These are phyloP conservation scores for Erodium trifolium DNA, from an alignment of 441 rosid species.

Conservation along the genomic window DNA sequence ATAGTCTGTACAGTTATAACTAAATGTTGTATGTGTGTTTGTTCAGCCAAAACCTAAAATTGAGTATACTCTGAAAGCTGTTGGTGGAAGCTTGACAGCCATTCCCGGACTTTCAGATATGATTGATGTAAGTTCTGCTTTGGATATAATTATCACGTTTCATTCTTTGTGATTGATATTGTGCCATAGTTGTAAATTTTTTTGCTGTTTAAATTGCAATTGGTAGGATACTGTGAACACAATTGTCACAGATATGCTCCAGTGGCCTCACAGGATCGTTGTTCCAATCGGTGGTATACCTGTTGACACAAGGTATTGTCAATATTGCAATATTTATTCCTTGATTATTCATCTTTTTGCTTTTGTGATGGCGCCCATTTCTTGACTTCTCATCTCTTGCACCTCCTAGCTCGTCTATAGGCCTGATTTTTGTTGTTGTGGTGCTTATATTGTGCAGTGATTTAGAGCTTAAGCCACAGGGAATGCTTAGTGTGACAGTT, in stretches of 20 bases:
- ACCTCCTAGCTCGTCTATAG: not conserved
- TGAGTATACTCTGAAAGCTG: conserved; percentile 85
- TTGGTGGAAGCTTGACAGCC: conserved; percentile 96
- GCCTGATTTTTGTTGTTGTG: not conserved
- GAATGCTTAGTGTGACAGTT: conserved; percentile 56
- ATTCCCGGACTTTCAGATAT: conserved; percentile 90
- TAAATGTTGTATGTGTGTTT: conserved; percentile 15
- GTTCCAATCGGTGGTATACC: conserved; percentile 91
- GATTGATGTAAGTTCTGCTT: conserved; percentile 66
- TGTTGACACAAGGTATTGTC: conserved; percentile 65
- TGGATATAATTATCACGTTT: not conserved
- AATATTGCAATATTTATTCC: not conserved
- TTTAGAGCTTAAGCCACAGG: conserved; percentile 89
- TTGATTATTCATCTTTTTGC: not conserved
- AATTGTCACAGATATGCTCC: conserved; percentile 83
- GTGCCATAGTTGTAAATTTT: conserved; percentile 4
- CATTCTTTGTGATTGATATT: conserved; percentile 3
- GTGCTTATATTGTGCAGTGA: conserved; percentile 41
- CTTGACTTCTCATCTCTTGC: not conserved
- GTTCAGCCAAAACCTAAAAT: conserved; percentile 89
- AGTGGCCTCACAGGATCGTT: conserved; percentile 97
- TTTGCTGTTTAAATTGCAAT: conserved; percentile 12
- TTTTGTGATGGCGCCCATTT: not conserved
- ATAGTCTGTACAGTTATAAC: conserved; percentile 19
- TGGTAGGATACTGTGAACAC: conserved; percentile 75